phyloP scores from a whole-genome alignment of 768 basidiomycete genomes.

The Hemileccinum impolitum region DNA sequence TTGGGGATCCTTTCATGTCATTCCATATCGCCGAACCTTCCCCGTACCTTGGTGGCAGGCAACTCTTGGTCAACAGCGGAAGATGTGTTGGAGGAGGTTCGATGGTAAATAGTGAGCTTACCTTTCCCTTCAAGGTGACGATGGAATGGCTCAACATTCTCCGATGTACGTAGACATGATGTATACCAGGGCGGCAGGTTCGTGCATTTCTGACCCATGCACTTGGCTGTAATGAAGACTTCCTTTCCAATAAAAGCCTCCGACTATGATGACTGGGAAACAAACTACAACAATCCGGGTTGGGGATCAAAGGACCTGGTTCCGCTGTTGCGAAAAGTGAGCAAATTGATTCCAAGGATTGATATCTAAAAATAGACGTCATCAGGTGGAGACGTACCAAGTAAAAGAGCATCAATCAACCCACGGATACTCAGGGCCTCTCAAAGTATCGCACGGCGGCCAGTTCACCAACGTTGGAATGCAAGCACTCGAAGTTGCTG shows the following conservation, averaged over 20 bases:
- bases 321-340: conserved; percentile 25
- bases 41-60: conserved; percentile 12
- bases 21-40: conserved; percentile 17
- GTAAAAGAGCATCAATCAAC: conserved; percentile 12
- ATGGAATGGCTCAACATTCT: background rate
- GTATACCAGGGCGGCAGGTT: conserved; percentile 52
- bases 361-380: background rate
- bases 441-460: conserved; percentile 26
- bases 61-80: conserved; percentile 18
- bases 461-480: conserved; percentile 39
- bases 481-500: conserved; percentile 46
- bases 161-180: conserved; percentile 34
- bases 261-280: conserved; percentile 44
- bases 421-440: conserved; percentile 22
- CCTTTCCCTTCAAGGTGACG: background rate
- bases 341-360: background rate
- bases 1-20: conserved; percentile 16
- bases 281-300: conserved; percentile 9
- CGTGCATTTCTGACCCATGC: background rate
- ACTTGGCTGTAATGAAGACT: background rate
- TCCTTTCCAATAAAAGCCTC: conserved; percentile 33
- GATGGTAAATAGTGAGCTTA: conserved; percentile 47
- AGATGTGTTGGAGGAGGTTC: conserved; percentile 34
- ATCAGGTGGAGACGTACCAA: conserved; percentile 22
- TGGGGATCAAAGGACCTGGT: conserved; percentile 28